Base-by-base conservation (phyloP, 495 filamentous ascomycete species). In the Tuber melanosporum region DNA sequence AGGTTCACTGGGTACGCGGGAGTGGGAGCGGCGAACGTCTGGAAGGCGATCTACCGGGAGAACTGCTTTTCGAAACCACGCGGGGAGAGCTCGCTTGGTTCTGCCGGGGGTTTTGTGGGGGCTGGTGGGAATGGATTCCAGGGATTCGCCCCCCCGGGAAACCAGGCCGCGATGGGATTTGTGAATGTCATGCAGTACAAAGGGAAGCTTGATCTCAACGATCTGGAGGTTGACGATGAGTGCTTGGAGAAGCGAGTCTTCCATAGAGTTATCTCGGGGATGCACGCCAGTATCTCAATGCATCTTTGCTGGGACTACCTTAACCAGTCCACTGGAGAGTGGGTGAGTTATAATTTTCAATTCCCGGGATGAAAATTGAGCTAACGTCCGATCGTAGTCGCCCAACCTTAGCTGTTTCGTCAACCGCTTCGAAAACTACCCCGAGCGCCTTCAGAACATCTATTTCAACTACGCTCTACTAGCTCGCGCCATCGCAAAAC, bases 381-480 rank as follows among this genome's bases (percentile, higher is more conserved):
- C 39, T 49, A 32, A 73, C 26, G 8, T 15, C 57, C 57, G 44
- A 36, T 15, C 5, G 14, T 12, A 74, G 73, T 91, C 57, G 70
- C 96, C 95, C 20, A 99, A 99, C 81, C 85, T 97, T 46, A 87
- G 89, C 81, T 99, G 95, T 87, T 99, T 95, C 88, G 90, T 92
- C 83, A 86, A 90, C 32, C 91, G 95, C 19, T 88, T 99, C 26
- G 91, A 95, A 82, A 87, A 87, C 12, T 90, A 93, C 81, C 94
- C 95, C 0, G 95, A 99, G 78, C 92, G 94, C 73, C 91, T 98
- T 82, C 95, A 95, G 74, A 99, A 99, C 84, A 89, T 98, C 76
- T 99, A 98, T 86, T 99, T 99, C 87, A 97, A 99, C 88, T 99
- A 97, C 83, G 95, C 95, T 0, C 88, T 99, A 44, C 87, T 99